Conservation (phyloP, 495 filamentous ascomycete species). For the Elaphomyces granulatus region DNA sequence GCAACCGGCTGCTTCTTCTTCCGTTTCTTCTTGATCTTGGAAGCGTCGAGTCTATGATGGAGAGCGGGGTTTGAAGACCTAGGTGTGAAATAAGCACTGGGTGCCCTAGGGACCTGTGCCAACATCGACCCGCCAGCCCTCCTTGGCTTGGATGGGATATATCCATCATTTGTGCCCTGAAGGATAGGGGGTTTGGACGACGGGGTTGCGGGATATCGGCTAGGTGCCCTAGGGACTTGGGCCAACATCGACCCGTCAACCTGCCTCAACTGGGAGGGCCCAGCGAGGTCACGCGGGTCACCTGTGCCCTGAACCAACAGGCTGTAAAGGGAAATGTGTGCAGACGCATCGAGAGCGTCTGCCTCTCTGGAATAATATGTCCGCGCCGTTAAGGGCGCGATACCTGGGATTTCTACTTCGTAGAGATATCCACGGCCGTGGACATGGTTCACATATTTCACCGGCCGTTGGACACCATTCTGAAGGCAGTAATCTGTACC, state of each 20-base stretch:
- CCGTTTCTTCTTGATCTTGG: no score
- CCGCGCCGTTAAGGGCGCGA: constrained; percentile 8
- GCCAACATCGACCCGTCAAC: constrained; percentile 1
- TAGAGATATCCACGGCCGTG: constrained; percentile 12
- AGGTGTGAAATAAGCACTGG: no score
- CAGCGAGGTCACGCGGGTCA: not conserved
- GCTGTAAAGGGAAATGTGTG: constrained; percentile 16
- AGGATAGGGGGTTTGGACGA: no score
- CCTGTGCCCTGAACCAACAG: constrained; percentile 8
- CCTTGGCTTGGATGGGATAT: no score
- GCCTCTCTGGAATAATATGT: constrained; percentile 9
- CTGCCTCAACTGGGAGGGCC: constrained; percentile 1
- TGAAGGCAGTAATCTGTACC: constrained; percentile 15
- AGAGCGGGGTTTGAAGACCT: no score
- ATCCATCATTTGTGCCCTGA: no score
- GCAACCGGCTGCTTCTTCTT: no score
- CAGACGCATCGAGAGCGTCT: constrained; percentile 17
- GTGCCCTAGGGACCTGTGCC: no score
- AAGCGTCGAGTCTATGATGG: no score
- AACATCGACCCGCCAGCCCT: no score
- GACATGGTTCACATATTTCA: constrained; percentile 12
- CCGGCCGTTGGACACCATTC: constrained; percentile 5
- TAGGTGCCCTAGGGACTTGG: constrained; percentile 7
- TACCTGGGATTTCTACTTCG: constrained; percentile 10
- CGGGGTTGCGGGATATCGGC: no score